Percentiles rank a stretch among this genome's conserved stretches.
Evolutionary conservation across 2,329 filamentous ascomycete species (phyloP).

Genomic region (Oidium heveae): DNA sequence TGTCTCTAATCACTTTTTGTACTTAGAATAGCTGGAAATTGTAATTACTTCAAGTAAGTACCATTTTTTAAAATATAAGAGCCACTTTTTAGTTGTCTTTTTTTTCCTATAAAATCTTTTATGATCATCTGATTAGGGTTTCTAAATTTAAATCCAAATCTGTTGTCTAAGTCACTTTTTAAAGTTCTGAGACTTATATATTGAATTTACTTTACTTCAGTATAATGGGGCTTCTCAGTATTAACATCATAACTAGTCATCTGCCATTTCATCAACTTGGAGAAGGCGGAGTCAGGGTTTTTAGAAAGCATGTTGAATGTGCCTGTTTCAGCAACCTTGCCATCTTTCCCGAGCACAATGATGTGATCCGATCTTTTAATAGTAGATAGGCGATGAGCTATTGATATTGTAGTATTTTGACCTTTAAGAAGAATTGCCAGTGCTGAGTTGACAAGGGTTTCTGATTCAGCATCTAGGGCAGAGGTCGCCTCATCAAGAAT

Average conservation of each 20-base stretch:
- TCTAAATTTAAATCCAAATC: no score
- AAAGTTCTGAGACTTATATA: no score
- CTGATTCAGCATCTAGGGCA: conserved; percentile 83
- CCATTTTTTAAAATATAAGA: no score
- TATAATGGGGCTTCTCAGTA: no score
- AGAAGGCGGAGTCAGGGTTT: conserved; percentile 61
- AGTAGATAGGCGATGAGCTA: conserved; percentile 83
- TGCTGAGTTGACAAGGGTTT: conserved; percentile 86
- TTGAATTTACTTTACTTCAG: no score
- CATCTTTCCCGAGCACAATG: conserved; percentile 70
- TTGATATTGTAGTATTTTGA: conserved; percentile 89
- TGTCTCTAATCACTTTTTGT: no score
- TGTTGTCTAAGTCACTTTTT: no score
- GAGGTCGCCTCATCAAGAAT: conserved; percentile 94
- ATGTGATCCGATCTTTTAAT: conserved; percentile 92
- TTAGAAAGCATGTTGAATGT: conserved; percentile 54
- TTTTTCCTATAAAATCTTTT: no score
- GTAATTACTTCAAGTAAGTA: no score
- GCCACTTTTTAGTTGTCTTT: no score
- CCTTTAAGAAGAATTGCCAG: conserved; percentile 57
- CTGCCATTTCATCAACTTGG: conserved; percentile 96
- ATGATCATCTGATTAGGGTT: no score
- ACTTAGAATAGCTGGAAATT: no score
- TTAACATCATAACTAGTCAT: conserved; percentile 55
- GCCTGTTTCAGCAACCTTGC: conserved; percentile 74